Percentiles rank a stretch among this genome's conserved stretches.
Conservation (phyloP, 148 eudicot genomes). For the Fagopyrum tataricum region DNA sequence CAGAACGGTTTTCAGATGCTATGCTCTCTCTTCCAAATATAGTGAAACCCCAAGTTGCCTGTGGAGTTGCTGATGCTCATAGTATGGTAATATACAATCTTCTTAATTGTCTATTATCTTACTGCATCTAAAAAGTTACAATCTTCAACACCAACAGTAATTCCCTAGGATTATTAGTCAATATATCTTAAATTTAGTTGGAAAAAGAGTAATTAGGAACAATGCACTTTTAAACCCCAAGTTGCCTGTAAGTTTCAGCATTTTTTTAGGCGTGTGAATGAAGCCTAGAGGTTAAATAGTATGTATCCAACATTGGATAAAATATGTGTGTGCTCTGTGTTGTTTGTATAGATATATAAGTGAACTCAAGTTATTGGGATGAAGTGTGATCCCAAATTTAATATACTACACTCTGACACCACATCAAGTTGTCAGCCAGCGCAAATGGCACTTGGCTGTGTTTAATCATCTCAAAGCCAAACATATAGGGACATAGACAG, state of each 20-base stretch:
- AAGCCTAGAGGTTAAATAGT: too few species aligned
- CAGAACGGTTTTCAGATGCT: conserved; percentile 45
- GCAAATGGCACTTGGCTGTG: neutral
- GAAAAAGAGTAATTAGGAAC: neutral
- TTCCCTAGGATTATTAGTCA: neutral
- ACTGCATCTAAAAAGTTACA: neutral
- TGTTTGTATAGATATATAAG: too few species aligned
- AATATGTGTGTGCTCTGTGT: too few species aligned
- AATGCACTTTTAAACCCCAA: neutral
- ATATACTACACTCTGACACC: neutral
- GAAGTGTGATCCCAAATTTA: neutral
- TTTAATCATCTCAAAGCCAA: neutral
- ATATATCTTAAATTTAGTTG: neutral
- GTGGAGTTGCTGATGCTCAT: conserved; percentile 93
- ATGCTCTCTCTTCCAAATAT: conserved; percentile 64
- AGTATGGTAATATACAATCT: conserved; percentile 56
- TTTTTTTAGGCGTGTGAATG: too few species aligned
- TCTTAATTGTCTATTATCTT: neutral
- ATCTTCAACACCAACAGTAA: neutral
- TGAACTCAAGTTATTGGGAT: neutral
- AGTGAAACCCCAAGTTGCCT: conserved; percentile 97
- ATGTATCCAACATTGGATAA: too few species aligned
- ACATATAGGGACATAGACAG: neutral
- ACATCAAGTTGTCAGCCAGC: neutral
- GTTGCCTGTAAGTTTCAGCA: too few species aligned